Percentiles rank a stretch among this genome's conserved stretches.
phyloP scores from a whole-genome alignment of 2,329 filamentous ascomycete species.

The Colletotrichum orchidophilum region DNA sequence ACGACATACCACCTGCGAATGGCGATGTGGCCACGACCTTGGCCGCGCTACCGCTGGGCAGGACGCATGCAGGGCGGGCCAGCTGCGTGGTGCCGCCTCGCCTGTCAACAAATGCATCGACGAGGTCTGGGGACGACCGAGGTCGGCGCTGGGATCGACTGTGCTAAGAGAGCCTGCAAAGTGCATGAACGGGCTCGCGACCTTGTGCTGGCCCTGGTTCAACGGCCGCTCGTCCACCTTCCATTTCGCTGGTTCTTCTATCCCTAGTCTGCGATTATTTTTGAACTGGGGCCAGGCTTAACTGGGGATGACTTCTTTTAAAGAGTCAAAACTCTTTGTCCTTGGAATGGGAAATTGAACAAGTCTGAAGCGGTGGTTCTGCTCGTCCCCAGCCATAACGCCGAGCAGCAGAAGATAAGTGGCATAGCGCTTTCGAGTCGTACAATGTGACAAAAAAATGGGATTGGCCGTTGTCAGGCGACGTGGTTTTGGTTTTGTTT shows the following conservation, averaged over 20 bases:
- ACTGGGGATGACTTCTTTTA: not conserved
- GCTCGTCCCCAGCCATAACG: not conserved
- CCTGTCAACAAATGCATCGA: constrained; percentile 13
- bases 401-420: not conserved
- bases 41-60: not conserved
- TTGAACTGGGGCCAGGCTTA: not conserved
- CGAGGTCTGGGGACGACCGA: constrained; percentile 22
- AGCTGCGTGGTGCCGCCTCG: constrained; percentile 1
- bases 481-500: not conserved
- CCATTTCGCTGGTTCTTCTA: not conserved
- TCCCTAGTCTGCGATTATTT: not conserved
- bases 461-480: constrained; percentile 12
- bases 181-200: constrained; percentile 13
- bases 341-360: constrained; percentile 13
- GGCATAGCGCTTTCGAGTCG: not conserved
- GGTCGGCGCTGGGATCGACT: constrained; percentile 22
- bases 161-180: constrained; percentile 1
- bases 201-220: constrained; percentile 1
- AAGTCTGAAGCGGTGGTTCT: not conserved
- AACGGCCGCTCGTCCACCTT: not conserved
- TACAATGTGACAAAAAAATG: constrained; percentile 2
- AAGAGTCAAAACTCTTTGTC: constrained; percentile 3
- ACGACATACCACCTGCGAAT: not conserved
- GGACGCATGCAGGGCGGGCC: not conserved
- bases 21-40: not conserved